Evolutionary conservation across 768 basidiomycete genomes (phyloP), one percentile per base, ranked within the genome.

Genomic region (Boletus subcaerulescens): DNA sequence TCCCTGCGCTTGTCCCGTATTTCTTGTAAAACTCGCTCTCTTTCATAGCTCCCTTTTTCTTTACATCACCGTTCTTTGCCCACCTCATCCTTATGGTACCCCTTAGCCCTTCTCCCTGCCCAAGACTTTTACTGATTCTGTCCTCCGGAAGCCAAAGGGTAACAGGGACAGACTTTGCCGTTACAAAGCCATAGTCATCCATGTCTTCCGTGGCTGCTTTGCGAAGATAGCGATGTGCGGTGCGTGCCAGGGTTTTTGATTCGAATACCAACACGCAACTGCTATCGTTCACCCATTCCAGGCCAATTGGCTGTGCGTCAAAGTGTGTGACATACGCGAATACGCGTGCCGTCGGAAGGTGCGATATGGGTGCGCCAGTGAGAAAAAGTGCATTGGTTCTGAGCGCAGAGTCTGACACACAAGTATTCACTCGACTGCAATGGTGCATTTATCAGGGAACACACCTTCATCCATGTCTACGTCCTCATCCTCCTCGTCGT

Each of bases 201-300:
- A 59, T 48, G 41, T 80, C 76, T 60, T 86, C 85, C 6, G 73
- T 60, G 10, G 70, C 58, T 15, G 77, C 71, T 66, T 85, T 86
- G 60, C 78, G 78, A 17, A 91, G 76, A 20, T 63, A 64, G 12
- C 73, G 70, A 59, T 79, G 77, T 2, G 81, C 85, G 2, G 71
- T 60, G 24, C 79, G 77, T 13, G 89, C 89, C 13, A 76, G 69
- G 36, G 72, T 56, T 48, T 77, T 81, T 38, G 81, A 77, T 31
- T 78, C 71, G 65, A 91, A 93, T 41, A 93, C 86, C 48, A 93
- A 74, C 4, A 93, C 79, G 61, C 89, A 92, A 24, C 87, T 91
- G 22, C 75, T 85, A 71, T 93, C 91, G 67, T 91, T 84, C 18
- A 93, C 79, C 91, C 91, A 93, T 73, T 93, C 91, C 9, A 93